A percentile compares a stretch with the other conserved stretches of the same genome.
Conservation (phyloP, 495 filamentous ascomycete genomes). For the Chaetomium cochliodes region DNA sequence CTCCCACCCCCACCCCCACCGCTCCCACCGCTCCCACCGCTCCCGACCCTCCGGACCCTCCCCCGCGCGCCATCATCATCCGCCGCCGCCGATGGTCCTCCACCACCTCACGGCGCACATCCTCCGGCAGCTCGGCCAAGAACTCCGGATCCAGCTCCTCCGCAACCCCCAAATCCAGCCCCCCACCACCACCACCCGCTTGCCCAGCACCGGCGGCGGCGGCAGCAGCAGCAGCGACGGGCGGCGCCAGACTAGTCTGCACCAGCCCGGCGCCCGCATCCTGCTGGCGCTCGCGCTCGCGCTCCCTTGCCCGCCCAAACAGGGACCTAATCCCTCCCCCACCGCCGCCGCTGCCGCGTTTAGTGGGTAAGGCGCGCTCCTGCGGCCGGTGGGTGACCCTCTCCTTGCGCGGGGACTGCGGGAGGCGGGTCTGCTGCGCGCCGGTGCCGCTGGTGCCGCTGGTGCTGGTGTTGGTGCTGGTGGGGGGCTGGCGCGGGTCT, state of each 20-base stretch:
- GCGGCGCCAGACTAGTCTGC: slow-evolving; percentile 16
- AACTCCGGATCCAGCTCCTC: slow-evolving; percentile 64
- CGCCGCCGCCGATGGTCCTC: slow-evolving; percentile 63
- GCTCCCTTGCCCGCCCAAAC: slow-evolving; percentile 50
- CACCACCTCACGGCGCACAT: slow-evolving; percentile 74
- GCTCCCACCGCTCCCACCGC: slow-evolving; percentile 27
- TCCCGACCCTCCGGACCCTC: too few relatives aligned
- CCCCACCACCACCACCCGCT: too few relatives aligned
- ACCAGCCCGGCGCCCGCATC: slow-evolving; percentile 21
- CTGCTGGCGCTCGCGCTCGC: slow-evolving; percentile 41
- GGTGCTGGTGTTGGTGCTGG: neutral
- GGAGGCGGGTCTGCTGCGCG: slow-evolving; percentile 42
- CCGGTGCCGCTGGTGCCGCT: too few relatives aligned
- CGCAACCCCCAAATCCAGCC: neutral
- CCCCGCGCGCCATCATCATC: slow-evolving; percentile 38
- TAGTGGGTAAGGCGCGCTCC: slow-evolving; percentile 56
- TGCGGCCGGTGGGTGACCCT: slow-evolving; percentile 47
- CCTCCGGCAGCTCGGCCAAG: slow-evolving; percentile 76
- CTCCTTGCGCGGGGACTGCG: slow-evolving; percentile 59
- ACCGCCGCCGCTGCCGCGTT: too few relatives aligned
- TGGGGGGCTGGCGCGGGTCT: neutral
- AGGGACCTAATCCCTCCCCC: slow-evolving; percentile 38
- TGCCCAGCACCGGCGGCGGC: too few relatives aligned
- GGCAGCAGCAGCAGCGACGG: neutral
- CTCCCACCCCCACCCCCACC: too few relatives aligned